These are phyloP conservation scores for Penicillium crustosum DNA, from an alignment of 2,329 filamentous ascomycete species.

Conservation along the genomic window DNA sequence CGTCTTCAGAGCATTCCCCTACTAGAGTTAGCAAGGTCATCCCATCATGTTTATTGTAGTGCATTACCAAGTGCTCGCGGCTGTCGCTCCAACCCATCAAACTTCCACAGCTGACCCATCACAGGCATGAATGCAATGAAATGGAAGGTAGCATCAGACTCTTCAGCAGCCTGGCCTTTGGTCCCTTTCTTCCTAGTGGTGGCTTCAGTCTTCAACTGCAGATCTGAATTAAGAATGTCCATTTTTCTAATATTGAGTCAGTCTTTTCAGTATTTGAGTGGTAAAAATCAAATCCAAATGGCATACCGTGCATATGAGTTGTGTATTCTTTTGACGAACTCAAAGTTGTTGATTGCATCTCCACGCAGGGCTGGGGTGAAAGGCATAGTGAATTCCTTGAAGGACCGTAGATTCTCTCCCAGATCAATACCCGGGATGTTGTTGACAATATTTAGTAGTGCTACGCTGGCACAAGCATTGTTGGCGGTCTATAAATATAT, in stretches of 20 bases:
- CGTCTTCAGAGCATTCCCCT: slow-evolving; percentile 46
- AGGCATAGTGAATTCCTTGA: slow-evolving; percentile 69
- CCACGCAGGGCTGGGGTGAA: slow-evolving; percentile 74
- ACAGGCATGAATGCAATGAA: slow-evolving; percentile 86
- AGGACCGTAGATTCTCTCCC: slow-evolving; percentile 67
- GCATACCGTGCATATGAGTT: slow-evolving; percentile 77
- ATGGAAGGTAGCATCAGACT: slow-evolving; percentile 70
- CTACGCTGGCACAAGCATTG: slow-evolving; percentile 90
- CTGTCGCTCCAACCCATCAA: slow-evolving; percentile 77
- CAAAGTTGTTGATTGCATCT: slow-evolving; percentile 69
- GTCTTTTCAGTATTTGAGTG: slow-evolving; percentile 6
- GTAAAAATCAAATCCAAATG: slow-evolving; percentile 2
- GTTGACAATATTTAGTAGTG: slow-evolving; percentile 90
- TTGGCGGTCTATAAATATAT: slow-evolving; percentile 61
- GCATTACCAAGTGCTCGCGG: slow-evolving; percentile 62
- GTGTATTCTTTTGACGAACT: slow-evolving; percentile 76
- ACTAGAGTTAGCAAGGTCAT: slow-evolving; percentile 13
- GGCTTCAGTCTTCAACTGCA: slow-evolving; percentile 55
- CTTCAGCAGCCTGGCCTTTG: slow-evolving; percentile 46
- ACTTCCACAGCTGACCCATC: slow-evolving; percentile 75
- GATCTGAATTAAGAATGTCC: slow-evolving; percentile 72
- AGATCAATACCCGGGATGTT: slow-evolving; percentile 69
- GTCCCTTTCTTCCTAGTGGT: slow-evolving; percentile 39
- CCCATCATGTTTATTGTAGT: background rate
- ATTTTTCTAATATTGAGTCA: slow-evolving; percentile 57